phyloP scores from a whole-genome alignment of 192 early-diverging fungal genomes.

The Backusella morwellensis region DNA sequence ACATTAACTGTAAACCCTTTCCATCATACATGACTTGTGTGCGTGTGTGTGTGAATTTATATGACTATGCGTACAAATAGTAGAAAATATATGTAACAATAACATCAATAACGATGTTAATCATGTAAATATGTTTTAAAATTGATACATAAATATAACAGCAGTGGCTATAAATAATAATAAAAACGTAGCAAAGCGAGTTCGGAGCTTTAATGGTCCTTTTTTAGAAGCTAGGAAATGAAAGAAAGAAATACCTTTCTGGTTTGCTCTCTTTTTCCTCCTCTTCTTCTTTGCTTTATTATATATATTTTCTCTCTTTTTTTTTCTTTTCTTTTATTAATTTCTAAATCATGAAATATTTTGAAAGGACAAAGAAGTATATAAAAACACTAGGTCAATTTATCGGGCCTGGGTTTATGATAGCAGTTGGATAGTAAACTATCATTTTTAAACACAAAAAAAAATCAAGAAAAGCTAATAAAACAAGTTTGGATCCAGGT shows the following conservation, averaged over 20 bases:
- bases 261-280: not conserved
- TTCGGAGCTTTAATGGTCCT: not conserved
- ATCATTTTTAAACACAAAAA: not conserved
- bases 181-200: not conserved
- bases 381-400: constrained; percentile 11
- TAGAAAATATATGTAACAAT: not conserved
- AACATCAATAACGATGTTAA: not conserved
- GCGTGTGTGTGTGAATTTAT: not conserved
- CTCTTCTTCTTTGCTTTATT: not conserved
- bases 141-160: not conserved
- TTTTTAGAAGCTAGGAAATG: not conserved
- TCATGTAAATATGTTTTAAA: not conserved
- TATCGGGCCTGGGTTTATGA: constrained; percentile 34
- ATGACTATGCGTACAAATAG: not conserved
- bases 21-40: not conserved
- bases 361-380: not conserved
- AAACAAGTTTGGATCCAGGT: constrained; percentile 66
- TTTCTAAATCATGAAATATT: not conserved
- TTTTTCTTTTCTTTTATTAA: not conserved
- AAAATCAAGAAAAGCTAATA: not conserved
- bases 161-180: not conserved
- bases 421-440: constrained; percentile 33
- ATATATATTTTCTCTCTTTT: not conserved
- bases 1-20: not conserved
- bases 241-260: constrained; percentile 3